phyloP scores from a whole-genome alignment of 1,284 basidiomycete genomes.

The Sphagnurus paluster region DNA sequence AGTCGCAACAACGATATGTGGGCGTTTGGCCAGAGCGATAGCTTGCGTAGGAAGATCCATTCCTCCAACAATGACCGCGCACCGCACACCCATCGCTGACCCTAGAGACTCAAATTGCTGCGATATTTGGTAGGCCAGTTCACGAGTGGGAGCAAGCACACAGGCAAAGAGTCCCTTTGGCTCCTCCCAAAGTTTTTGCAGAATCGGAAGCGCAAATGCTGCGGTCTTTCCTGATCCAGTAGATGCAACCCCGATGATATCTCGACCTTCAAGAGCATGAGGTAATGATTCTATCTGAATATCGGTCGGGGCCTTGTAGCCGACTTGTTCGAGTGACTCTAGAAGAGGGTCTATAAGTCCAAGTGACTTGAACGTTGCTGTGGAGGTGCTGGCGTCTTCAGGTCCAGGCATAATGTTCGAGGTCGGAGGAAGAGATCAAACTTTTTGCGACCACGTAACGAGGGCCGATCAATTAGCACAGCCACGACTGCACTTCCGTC shows the following conservation, averaged over 20 bases:
- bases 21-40: conserved; percentile 90
- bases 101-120: conserved; percentile 96
- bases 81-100: conserved; percentile 90
- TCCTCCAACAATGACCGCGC: conserved; percentile 92
- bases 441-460: conserved; percentile 20
- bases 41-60: conserved; percentile 94
- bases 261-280: conserved; percentile 85
- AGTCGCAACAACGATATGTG: conserved; percentile 97
- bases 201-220: conserved; percentile 93
- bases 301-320: conserved; percentile 87
- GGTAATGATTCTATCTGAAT: conserved; percentile 93
- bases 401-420: conserved; percentile 47
- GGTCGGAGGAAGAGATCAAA: conserved; percentile 3
- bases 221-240: conserved; percentile 99
- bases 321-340: conserved; percentile 80
- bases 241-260: conserved; percentile 97
- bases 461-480: conserved; percentile 21
- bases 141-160: conserved; percentile 93
- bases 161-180: conserved; percentile 94
- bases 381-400: conserved; percentile 64
- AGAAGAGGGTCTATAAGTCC: conserved; percentile 91
- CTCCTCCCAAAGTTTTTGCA: conserved; percentile 97
- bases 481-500: conserved; percentile 18
- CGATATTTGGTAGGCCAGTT: conserved; percentile 98
- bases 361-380: conserved; percentile 64